These are phyloP conservation scores for Scutellaria minor DNA, from an alignment of 257 asterid genomes.

Conservation along the genomic window DNA sequence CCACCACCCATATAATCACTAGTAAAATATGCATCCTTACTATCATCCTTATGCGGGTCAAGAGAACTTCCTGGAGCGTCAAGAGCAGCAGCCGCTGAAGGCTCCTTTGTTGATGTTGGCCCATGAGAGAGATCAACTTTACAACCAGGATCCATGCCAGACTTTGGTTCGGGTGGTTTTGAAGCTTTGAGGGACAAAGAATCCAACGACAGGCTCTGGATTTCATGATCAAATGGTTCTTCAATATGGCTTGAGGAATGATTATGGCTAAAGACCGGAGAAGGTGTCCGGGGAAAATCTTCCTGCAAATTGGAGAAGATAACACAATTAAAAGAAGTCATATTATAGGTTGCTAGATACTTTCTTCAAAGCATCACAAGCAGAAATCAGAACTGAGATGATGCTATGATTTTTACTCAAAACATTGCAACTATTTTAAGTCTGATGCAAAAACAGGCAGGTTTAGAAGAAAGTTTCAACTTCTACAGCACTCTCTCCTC, in stretches of 20 bases:
- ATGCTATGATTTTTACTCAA: not conserved
- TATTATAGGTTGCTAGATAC: not conserved
- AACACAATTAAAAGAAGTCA: constrained; percentile 28
- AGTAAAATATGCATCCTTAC: constrained; percentile 42
- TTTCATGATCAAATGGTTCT: constrained; percentile 55
- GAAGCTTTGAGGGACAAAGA: constrained; percentile 52
- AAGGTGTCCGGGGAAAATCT: constrained; percentile 81
- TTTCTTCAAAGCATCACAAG: not conserved
- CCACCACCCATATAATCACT: constrained; percentile 45
- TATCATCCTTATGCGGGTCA: constrained; percentile 47
- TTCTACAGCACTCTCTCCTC: constrained; percentile 9
- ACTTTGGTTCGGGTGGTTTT: constrained; percentile 47
- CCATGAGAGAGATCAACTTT: constrained; percentile 43
- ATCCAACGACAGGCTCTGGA: constrained; percentile 56
- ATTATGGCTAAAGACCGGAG: constrained; percentile 70
- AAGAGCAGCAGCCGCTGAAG: constrained; percentile 34
- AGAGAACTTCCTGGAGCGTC: constrained; percentile 43
- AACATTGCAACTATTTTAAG: not conserved
- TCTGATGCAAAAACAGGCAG: not conserved
- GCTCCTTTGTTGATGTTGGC: constrained; percentile 39
- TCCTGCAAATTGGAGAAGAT: constrained; percentile 49
- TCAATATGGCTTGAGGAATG: constrained; percentile 58
- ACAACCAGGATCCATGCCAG: constrained; percentile 39
- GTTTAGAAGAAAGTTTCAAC: constrained; percentile 22
- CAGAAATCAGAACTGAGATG: not conserved